Percentiles rank a stretch among this genome's conserved stretches.
Evolutionary conservation across 1,284 basidiomycete genomes (phyloP).

Genomic region (Rhizoctonia solani): DNA sequence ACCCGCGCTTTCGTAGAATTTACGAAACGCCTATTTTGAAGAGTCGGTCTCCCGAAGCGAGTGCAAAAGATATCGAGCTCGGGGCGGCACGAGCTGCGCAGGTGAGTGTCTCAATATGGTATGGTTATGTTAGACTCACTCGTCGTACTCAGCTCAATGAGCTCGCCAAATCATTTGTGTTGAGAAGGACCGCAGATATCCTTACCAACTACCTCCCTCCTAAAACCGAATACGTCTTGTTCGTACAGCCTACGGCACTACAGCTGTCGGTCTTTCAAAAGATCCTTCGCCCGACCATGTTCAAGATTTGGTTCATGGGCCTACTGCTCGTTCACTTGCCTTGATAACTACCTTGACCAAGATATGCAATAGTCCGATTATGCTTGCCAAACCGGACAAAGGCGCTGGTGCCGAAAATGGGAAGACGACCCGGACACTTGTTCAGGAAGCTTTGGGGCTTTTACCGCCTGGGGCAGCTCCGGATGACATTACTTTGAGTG

Average conservation of each 20-base stretch:
- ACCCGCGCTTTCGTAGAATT: conserved; percentile 72
- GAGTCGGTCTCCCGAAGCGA: conserved; percentile 78
- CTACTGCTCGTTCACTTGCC: conserved; percentile 79
- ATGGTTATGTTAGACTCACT: conserved; percentile 12
- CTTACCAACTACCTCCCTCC: conserved; percentile 87
- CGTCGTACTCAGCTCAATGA: conserved; percentile 61
- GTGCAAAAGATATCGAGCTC: conserved; percentile 68
- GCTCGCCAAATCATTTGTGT: conserved; percentile 83
- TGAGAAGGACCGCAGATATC: conserved; percentile 84
- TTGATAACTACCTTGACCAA: conserved; percentile 82
- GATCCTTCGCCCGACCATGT: conserved; percentile 72
- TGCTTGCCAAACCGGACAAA: conserved; percentile 65
- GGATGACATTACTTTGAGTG: conserved; percentile 76
- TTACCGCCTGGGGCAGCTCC: conserved; percentile 66
- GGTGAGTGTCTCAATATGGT: conserved; percentile 49
- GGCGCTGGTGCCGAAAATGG: conserved; percentile 59
- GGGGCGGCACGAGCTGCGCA: conserved; percentile 76
- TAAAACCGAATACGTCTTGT: conserved; percentile 93
- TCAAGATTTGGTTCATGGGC: conserved; percentile 65
- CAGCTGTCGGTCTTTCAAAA: conserved; percentile 82
- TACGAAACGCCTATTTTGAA: conserved; percentile 91
- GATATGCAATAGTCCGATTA: conserved; percentile 90
- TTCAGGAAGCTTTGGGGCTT: conserved; percentile 66
- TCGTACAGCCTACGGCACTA: conserved; percentile 79
- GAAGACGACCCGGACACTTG: conserved; percentile 47